Conservation (phyloP, 1,139 yeast species). For the Meyerozyma smithsonii region DNA sequence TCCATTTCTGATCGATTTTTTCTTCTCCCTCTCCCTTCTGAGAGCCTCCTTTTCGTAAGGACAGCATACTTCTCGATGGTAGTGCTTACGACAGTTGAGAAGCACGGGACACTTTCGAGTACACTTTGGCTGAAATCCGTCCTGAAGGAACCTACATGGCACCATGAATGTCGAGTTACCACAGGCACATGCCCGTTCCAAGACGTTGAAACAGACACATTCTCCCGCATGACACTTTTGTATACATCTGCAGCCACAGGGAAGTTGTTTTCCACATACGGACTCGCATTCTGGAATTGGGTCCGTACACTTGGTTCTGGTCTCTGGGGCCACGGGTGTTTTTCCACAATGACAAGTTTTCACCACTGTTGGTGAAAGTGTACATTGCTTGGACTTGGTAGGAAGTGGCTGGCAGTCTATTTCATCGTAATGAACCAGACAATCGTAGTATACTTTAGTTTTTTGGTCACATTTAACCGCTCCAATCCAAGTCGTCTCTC, state of each 20-base stretch:
- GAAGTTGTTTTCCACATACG: constrained; percentile 55
- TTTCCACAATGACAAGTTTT: constrained; percentile 77
- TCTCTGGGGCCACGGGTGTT: constrained; percentile 21
- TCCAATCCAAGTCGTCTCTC: constrained; percentile 51
- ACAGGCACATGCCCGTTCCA: constrained; percentile 49
- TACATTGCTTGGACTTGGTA: constrained; percentile 45
- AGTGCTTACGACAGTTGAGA: constrained; percentile 77
- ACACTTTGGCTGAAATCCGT: constrained; percentile 58
- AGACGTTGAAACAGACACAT: constrained; percentile 57
- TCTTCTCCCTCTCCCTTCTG: constrained; percentile 53
- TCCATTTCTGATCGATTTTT: constrained; percentile 45
- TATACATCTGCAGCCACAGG: constrained; percentile 73
- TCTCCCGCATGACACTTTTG: constrained; percentile 72
- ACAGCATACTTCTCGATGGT: constrained; percentile 70
- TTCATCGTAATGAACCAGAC: constrained; percentile 62
- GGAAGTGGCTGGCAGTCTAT: constrained; percentile 56
- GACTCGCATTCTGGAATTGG: constrained; percentile 71
- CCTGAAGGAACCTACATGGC: constrained; percentile 56
- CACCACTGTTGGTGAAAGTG: constrained; percentile 53
- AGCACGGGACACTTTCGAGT: constrained; percentile 70
- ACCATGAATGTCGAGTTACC: constrained; percentile 47
- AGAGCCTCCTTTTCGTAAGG: constrained; percentile 59
- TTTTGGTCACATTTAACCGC: constrained; percentile 52
- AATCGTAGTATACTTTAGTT: constrained; percentile 52
- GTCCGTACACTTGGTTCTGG: constrained; percentile 61